Percentiles rank a stretch among this genome's conserved stretches.
Evolutionary conservation across 805 yeast species (phyloP).

Genomic region (Candida parachauliodes): DNA sequence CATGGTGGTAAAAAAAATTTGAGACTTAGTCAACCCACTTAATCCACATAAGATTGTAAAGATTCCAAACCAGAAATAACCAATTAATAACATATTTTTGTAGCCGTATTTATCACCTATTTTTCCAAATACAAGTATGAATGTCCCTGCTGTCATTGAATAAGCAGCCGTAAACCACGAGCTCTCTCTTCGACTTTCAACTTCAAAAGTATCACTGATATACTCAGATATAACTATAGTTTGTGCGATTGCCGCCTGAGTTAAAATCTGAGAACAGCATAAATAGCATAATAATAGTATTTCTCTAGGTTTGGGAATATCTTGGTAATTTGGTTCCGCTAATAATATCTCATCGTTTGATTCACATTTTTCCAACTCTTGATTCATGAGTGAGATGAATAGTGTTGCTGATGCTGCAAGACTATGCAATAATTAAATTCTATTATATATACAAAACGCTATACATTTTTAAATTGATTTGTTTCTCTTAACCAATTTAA

Average conservation of each 20-base stretch:
- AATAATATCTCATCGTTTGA: not conserved
- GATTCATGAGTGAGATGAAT: not conserved
- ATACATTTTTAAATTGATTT: conserved; percentile 15
- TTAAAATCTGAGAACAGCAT: conserved; percentile 25
- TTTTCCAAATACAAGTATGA: conserved; percentile 30
- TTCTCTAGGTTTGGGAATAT: conserved; percentile 22
- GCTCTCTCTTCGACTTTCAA: conserved; percentile 25
- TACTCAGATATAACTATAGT: conserved; percentile 18
- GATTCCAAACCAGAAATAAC: conserved; percentile 21
- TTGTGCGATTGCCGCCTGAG: conserved; percentile 29
- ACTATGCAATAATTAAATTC: conserved; percentile 1
- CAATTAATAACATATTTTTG: conserved; percentile 24
- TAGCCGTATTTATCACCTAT: conserved; percentile 35
- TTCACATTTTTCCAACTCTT: not conserved
- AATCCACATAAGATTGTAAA: conserved; percentile 24
- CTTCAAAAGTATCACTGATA: conserved; percentile 22
- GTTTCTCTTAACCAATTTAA: conserved; percentile 41
- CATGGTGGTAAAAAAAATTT: conserved; percentile 24
- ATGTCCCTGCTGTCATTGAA: conserved; percentile 35
- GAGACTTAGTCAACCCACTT: conserved; percentile 19
- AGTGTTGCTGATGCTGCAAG: not conserved
- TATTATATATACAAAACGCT: conserved; percentile 1
- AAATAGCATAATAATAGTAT: conserved; percentile 19
- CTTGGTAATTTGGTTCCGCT: conserved; percentile 18
- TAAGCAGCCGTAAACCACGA: conserved; percentile 35